phyloP scores from a whole-genome alignment of 768 basidiomycete species.

The Trametes maxima region DNA sequence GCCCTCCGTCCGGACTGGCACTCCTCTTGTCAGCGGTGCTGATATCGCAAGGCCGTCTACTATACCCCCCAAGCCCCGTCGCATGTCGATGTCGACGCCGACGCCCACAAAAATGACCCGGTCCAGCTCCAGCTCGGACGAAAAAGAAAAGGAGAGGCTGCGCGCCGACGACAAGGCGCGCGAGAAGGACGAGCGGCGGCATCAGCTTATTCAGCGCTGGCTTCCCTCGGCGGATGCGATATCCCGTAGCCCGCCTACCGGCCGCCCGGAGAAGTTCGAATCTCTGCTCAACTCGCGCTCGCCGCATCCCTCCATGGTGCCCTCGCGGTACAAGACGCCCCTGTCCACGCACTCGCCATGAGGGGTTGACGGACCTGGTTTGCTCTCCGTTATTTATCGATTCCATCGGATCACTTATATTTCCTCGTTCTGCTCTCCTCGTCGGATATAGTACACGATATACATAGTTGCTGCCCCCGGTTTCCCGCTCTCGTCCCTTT shows the following conservation, averaged over 20 bases:
- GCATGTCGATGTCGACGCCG: conserved; percentile 47
- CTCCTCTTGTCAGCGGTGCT: conserved; percentile 41
- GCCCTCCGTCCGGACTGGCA: conserved; percentile 45
- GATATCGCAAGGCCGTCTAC: conserved; percentile 26
- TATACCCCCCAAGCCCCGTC: conserved; percentile 46
- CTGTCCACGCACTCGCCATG: conserved; percentile 30
- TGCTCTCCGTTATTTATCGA: conserved; percentile 23
- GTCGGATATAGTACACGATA: conserved; percentile 30
- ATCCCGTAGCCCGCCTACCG: conserved; percentile 36
- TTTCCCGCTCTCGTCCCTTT: conserved; percentile 30
- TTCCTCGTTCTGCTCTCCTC: conserved; percentile 23
- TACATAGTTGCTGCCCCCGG: conserved; percentile 32
- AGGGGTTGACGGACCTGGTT: conserved; percentile 21
- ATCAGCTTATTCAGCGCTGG: conserved; percentile 59
- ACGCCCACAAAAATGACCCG: conserved; percentile 59
- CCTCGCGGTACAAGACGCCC: conserved; percentile 34
- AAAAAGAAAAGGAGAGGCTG: conserved; percentile 43
- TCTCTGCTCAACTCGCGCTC: conserved; percentile 2
- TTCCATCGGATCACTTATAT: conserved; percentile 27
- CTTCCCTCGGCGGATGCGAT: conserved; percentile 47
- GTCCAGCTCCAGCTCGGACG: conserved; percentile 54
- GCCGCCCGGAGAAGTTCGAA: conserved; percentile 30
- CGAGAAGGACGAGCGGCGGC: conserved; percentile 38
- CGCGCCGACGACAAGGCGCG: conserved; percentile 36
- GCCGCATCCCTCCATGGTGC: conserved; percentile 18